Base-by-base conservation (phyloP, 2,329 filamentous ascomycete species). In the Pestalotiopsis fici region DNA sequence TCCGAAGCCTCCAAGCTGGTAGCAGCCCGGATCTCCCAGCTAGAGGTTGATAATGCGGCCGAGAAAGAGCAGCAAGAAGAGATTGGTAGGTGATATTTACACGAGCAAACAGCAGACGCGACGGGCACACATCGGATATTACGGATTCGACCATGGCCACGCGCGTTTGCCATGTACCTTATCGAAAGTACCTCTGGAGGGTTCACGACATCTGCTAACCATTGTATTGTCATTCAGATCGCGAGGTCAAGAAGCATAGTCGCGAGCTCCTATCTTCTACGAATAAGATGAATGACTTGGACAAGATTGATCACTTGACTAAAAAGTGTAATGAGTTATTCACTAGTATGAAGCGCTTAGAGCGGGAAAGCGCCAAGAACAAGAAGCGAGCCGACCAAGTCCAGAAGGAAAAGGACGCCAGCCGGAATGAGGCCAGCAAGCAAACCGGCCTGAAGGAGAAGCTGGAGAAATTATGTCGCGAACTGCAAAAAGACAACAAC, bases 401-500 rank as follows among this genome's bases (percentile, higher is more conserved):
- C 66, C 96, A 99, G 80, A 99, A 98, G 79, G 96, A 99, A 75
- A 97, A 97, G 79, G 96, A 99, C 78, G 90, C 93, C 72, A 92
- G 92, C 67, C 90, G 94, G 74, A 92, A 91, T 59, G 96, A 99
- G 78, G 85, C 97, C 66, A 95, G 90, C 81, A 97, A 97, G 82
- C 95, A 95, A 25, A 91, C 93, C 23, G 92, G 91, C 1, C 89
- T 98, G 77, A 98, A 97, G 79, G 95, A 98, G 79, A 98, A 98
- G 81, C 85, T 99, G 59, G 96, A 99, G 81, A 99, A 98, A 78
- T 85, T 99, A 37, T 98, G 95, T 75, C 87, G 96, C 66, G 96
- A 99, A 79, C 86, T 99, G 66, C 96, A 97, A 69, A 93, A 95
- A 74, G 96, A 99, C 77, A 99, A 99, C 80, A 98, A 98, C 81